Evolutionary conservation across 768 basidiomycete genomes (phyloP).

Genomic region (Mycena vitilis): DNA sequence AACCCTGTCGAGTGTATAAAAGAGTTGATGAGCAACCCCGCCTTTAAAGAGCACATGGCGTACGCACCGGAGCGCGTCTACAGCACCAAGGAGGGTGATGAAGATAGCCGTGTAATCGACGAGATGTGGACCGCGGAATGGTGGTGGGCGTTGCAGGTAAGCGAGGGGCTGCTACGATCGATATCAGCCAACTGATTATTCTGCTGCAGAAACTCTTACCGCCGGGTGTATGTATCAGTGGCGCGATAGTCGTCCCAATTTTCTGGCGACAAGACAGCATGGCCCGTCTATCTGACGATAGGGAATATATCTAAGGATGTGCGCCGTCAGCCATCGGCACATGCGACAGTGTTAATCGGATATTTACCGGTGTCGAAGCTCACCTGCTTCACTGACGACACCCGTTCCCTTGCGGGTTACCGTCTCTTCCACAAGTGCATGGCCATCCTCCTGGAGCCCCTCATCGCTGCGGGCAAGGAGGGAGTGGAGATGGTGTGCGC

Average conservation of each 20-base stretch:
- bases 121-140: conserved; percentile 36
- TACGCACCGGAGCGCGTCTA: conserved; percentile 41
- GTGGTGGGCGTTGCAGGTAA: conserved; percentile 41
- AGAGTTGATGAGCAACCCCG: conserved; percentile 16
- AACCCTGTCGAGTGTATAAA: conserved; percentile 39
- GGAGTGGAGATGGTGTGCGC: conserved; percentile 4
- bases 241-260: conserved; percentile 42
- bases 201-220: conserved; percentile 5
- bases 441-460: conserved; percentile 28
- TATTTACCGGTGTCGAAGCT: conserved; percentile 50
- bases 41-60: conserved; percentile 36
- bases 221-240: conserved; percentile 34
- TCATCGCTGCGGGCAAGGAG: conserved; percentile 40
- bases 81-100: neutral
- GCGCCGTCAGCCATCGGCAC: conserved; percentile 39
- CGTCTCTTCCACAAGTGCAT: conserved; percentile 49
- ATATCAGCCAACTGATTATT: neutral
- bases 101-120: conserved; percentile 25
- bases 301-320: conserved; percentile 43
- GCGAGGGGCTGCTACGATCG: neutral
- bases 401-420: conserved; percentile 28
- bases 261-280: conserved; percentile 39
- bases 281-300: conserved; percentile 45
- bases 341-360: conserved; percentile 45
- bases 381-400: conserved; percentile 35